phyloP scores from a whole-genome alignment of 495 filamentous ascomycete species.

The Hypoxylon intermedium region DNA sequence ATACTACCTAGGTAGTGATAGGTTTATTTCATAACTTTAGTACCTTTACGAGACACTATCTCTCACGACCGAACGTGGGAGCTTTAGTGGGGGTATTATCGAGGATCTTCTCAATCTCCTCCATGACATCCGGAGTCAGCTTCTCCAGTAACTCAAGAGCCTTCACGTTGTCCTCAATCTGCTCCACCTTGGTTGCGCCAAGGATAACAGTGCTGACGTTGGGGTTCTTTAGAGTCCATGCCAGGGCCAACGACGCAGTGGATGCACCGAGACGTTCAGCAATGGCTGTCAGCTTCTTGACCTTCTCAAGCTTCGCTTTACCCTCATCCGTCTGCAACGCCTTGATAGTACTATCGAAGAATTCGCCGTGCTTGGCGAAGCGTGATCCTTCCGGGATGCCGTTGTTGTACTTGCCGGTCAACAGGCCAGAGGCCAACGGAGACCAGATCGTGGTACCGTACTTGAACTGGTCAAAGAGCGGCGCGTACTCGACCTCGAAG shows the following conservation, averaged over 20 bases:
- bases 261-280: slow-evolving; percentile 70
- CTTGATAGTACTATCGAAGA: slow-evolving; percentile 50
- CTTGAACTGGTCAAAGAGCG: slow-evolving; percentile 66
- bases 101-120: slow-evolving; percentile 68
- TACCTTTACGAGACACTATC: neutral
- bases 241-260: slow-evolving; percentile 63
- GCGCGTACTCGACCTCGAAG: slow-evolving; percentile 69
- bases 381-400: slow-evolving; percentile 65
- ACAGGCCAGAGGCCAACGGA: slow-evolving; percentile 71
- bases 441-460: slow-evolving; percentile 76
- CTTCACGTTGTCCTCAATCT: slow-evolving; percentile 72
- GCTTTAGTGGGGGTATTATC: slow-evolving; percentile 30
- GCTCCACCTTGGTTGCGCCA: slow-evolving; percentile 73
- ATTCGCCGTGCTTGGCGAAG: slow-evolving; percentile 54
- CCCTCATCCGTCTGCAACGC: slow-evolving; percentile 40
- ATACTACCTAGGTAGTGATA: no score
- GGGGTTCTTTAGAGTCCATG: slow-evolving; percentile 79
- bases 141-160: slow-evolving; percentile 68
- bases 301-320: slow-evolving; percentile 52
- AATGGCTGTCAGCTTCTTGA: slow-evolving; percentile 60
- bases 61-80: slow-evolving; percentile 26
- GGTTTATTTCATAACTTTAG: neutral
- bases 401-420: slow-evolving; percentile 85
- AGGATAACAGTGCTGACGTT: slow-evolving; percentile 76
- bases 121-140: slow-evolving; percentile 70